phyloP scores from a whole-genome alignment of 352 stramenopile species.

The Sclerospora graminicola region DNA sequence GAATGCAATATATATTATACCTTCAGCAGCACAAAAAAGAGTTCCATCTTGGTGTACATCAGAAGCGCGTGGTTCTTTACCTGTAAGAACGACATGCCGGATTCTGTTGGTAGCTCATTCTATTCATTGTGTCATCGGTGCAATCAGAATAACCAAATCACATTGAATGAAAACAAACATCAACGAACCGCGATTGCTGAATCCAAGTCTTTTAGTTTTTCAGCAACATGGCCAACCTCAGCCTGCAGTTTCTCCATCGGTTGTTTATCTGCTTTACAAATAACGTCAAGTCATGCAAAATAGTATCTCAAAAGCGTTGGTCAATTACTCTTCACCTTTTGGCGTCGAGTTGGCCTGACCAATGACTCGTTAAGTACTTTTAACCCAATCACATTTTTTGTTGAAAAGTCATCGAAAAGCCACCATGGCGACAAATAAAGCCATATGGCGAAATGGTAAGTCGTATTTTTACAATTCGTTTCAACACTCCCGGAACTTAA shows the following conservation, averaged over 20 bases:
- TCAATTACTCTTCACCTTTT: no score
- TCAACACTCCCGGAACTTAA: no score
- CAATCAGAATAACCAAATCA: neutral
- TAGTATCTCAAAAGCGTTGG: no score
- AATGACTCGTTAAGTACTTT: no score
- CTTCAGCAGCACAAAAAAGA: conserved; percentile 81
- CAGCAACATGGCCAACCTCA: conserved; percentile 41
- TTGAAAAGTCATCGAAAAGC: no score
- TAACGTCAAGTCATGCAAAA: no score
- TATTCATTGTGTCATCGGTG: conserved; percentile 10
- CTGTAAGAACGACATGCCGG: conserved; percentile 71
- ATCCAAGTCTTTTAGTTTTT: conserved; percentile 40
- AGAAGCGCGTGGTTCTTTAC: conserved; percentile 84
- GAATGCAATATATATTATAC: conserved; percentile 10
- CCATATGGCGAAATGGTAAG: no score
- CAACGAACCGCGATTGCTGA: conserved; percentile 27
- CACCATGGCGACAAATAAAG: no score
- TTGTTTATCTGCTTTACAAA: conserved; percentile 21
- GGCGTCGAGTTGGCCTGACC: no score
- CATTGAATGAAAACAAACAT: neutral
- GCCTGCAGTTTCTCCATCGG: conserved; percentile 42
- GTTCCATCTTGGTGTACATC: conserved; percentile 81
- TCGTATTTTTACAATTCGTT: no score
- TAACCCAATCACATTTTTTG: no score
- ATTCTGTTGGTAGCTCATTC: conserved; percentile 46